Percentiles rank a stretch among this genome's conserved stretches.
Evolutionary conservation across 768 basidiomycete genomes (phyloP).

Genomic region (Amanita muscaria): DNA sequence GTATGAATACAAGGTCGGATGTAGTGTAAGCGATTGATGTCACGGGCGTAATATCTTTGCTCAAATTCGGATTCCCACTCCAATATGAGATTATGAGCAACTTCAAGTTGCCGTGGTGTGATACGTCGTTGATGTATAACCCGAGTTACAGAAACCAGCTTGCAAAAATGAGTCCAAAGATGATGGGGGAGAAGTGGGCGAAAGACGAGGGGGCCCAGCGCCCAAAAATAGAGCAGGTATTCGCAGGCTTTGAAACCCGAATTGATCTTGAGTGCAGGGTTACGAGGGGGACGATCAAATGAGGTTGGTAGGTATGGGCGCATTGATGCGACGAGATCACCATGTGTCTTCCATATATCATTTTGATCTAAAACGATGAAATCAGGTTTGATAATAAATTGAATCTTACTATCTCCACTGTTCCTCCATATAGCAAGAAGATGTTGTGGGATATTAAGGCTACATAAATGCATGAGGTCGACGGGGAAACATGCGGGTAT

Average conservation of each 20-base stretch:
- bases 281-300: slow-evolving; percentile 22
- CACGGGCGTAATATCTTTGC: slow-evolving; percentile 18
- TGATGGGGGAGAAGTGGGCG: slow-evolving; percentile 11
- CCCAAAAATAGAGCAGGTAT: slow-evolving; percentile 18
- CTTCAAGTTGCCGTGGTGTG: slow-evolving; percentile 7
- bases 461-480: slow-evolving; percentile 2
- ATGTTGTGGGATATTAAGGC: slow-evolving; percentile 4
- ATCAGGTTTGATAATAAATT: neutral
- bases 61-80: slow-evolving; percentile 23
- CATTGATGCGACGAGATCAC: slow-evolving; percentile 6
- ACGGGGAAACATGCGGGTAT: slow-evolving; percentile 7
- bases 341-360: slow-evolving; percentile 4
- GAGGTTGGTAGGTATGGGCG: slow-evolving; percentile 10
- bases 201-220: slow-evolving; percentile 20
- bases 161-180: slow-evolving; percentile 20
- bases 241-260: slow-evolving; percentile 25
- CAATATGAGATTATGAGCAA: slow-evolving; percentile 12
- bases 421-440: slow-evolving; percentile 4
- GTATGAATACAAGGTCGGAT: slow-evolving; percentile 20
- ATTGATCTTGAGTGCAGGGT: slow-evolving; percentile 23
- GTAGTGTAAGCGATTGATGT: slow-evolving; percentile 21
- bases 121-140: slow-evolving; percentile 17
- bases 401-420: slow-evolving; percentile 1
- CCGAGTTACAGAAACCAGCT: slow-evolving; percentile 16
- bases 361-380: slow-evolving; percentile 2